phyloP scores from a whole-genome alignment of 257 asterid species.

The Forsythia suspensa region DNA sequence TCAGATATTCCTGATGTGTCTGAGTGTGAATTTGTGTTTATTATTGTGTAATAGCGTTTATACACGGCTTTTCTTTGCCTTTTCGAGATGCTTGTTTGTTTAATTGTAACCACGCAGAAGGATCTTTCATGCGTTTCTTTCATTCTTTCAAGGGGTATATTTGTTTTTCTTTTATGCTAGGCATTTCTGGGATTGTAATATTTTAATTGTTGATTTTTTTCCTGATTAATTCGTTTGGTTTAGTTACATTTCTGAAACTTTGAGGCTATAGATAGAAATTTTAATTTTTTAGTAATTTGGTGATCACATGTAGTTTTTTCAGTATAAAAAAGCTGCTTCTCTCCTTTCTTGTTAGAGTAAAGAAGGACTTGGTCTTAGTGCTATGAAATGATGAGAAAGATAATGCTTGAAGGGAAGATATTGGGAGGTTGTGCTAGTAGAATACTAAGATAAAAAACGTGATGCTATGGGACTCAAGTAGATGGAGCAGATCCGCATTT shows the following conservation, averaged over 20 bases:
- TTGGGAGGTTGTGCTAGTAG: background rate
- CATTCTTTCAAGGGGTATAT: background rate
- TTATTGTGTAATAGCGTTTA: background rate
- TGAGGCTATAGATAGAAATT: background rate
- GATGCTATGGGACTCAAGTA: background rate
- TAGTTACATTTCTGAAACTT: background rate
- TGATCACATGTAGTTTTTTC: background rate
- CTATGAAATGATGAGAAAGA: background rate
- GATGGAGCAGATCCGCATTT: background rate
- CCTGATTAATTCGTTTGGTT: background rate
- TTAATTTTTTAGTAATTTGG: background rate
- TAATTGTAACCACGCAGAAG: background rate
- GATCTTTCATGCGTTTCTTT: background rate
- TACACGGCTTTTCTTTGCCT: no score
- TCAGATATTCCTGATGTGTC: background rate
- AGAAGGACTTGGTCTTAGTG: background rate
- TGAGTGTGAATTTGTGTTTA: background rate
- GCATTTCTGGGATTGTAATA: background rate
- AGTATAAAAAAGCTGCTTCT: background rate
- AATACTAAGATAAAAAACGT: background rate
- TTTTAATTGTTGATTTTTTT: background rate
- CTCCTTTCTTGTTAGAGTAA: background rate
- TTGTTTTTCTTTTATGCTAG: background rate
- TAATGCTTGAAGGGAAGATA: background rate
- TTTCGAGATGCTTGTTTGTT: background rate